Base-by-base conservation (phyloP, 495 filamentous ascomycete species). In the Saxispiralis lemnorum region DNA sequence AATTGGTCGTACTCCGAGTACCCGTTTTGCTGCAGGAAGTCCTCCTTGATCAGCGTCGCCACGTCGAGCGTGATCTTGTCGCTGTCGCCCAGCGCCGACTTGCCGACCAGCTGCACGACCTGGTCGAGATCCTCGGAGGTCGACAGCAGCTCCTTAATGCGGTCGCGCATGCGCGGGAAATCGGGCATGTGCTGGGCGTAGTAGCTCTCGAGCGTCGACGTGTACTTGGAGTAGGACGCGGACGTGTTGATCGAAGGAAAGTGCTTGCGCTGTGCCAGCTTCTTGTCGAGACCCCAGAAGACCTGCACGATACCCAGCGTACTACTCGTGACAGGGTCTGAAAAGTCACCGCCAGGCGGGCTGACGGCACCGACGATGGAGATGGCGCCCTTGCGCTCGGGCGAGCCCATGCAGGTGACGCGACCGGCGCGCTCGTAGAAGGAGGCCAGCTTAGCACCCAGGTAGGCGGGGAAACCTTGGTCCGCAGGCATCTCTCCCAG, bases 201-300 rank as follows among this genome's bases (percentile, higher is more conserved):
- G 68, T 74, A 96, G 58, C 79, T 82, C 63, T 95, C 87, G 32
- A 99, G 70, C 13, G 80, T 67, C 37, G 57, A 72, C 17, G 75
- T 92, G 66, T 99, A 99, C 65, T 99, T 99, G 76, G 79, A 88
- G 74, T 99, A 96, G 46, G 83, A 93, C 55, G 83, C 66, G 5
- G 81, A 79, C 15, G 89, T 96, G 67, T 99, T 99, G 69, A 99
- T 82, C 32, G 87, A 94, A 1, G 89, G 89, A 72, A 99, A 99
- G 66, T 99, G 89, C 66, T 99, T 99, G 46, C 89, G 79, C 61
- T 99, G 89, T 16, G 89, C 89, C 41, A 99, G 76, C 66, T 95
- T 95, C 76, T 99, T 96, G 67, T 99, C 89, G 28, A 97, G 70
- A 69, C 89, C 92, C 89, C 89, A 99, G 70, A 99, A 96, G 46